Conservation (phyloP, 805 yeast species). For the Ogataea zsoltii region DNA sequence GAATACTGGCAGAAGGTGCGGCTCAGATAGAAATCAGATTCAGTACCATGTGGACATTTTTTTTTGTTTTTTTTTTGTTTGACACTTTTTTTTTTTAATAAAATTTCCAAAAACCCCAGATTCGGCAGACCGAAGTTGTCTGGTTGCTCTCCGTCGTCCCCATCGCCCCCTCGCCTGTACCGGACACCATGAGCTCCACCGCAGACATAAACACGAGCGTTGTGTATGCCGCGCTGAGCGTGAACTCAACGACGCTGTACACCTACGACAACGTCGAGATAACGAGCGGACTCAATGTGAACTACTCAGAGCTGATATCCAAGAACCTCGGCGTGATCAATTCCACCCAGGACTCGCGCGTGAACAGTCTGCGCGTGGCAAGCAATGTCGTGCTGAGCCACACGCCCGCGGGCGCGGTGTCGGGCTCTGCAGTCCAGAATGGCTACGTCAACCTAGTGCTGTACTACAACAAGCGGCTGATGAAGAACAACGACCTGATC, state of each 20-base stretch:
- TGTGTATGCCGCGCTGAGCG: conserved; percentile 32
- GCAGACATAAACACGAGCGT: conserved; percentile 12
- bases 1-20: conserved; percentile 18
- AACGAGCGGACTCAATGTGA: conserved; percentile 42
- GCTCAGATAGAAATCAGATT: conserved; percentile 5
- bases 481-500: conserved; percentile 47
- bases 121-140: too few species aligned
- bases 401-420: conserved; percentile 26
- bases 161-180: too few species aligned
- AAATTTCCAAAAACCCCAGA: neutral
- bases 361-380: conserved; percentile 29
- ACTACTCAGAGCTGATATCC: conserved; percentile 54
- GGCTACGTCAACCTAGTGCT: conserved; percentile 31
- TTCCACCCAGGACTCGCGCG: conserved; percentile 39
- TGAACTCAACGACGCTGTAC: conserved; percentile 59
- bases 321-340: conserved; percentile 57
- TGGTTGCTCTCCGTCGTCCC: too few species aligned
- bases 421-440: conserved; percentile 32
- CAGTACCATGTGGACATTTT: neutral
- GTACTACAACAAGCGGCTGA: conserved; percentile 50
- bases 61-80: neutral
- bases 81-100: too few species aligned
- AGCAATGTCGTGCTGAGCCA: conserved; percentile 21
- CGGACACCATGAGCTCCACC: conserved; percentile 4
- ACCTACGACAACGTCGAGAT: conserved; percentile 53